These are phyloP conservation scores for Penicillium parvum DNA, from an alignment of 495 filamentous ascomycete species.

Conservation along the genomic window DNA sequence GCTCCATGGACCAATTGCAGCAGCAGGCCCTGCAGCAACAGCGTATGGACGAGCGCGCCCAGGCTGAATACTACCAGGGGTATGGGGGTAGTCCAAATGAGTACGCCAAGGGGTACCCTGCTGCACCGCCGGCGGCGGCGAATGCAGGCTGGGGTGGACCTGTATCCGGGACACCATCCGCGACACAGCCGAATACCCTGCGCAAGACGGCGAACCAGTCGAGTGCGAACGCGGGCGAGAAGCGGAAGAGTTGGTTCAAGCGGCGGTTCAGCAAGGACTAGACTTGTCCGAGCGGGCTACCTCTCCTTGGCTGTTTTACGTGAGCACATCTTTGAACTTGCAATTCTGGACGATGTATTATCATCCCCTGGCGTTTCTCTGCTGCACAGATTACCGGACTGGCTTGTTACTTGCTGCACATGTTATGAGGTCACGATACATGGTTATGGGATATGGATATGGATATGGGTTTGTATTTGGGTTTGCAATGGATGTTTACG, in stretches of 20 bases:
- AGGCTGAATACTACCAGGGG: constrained; percentile 53
- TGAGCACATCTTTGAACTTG: constrained; percentile 1
- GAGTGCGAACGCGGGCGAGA: constrained; percentile 42
- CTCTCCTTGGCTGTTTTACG: background rate
- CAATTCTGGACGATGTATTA: constrained; percentile 5
- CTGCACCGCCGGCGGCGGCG: constrained; percentile 1
- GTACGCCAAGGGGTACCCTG: constrained; percentile 9
- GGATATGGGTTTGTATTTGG: background rate
- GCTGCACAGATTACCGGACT: background rate
- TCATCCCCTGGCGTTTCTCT: constrained; percentile 1
- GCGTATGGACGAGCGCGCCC: constrained; percentile 43
- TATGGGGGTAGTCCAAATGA: constrained; percentile 40
- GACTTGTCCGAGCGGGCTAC: background rate
- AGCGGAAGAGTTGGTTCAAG: constrained; percentile 86
- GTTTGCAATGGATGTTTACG: constrained; percentile 2
- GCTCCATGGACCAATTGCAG: constrained; percentile 71
- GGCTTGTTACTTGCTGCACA: constrained; percentile 16
- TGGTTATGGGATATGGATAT: constrained; percentile 12
- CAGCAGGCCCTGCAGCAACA: constrained; percentile 43
- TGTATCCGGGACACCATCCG: no score
- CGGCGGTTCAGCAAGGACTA: constrained; percentile 68
- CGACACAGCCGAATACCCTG: constrained; percentile 18
- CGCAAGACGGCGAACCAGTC: constrained; percentile 19
- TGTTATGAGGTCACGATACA: constrained; percentile 36
- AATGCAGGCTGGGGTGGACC: constrained; percentile 21